A percentile compares a stretch with the other conserved stretches of the same genome.
Evolutionary conservation across 2,329 filamentous ascomycete genomes (phyloP).

Genomic region (Arthrobotrys conoides): DNA sequence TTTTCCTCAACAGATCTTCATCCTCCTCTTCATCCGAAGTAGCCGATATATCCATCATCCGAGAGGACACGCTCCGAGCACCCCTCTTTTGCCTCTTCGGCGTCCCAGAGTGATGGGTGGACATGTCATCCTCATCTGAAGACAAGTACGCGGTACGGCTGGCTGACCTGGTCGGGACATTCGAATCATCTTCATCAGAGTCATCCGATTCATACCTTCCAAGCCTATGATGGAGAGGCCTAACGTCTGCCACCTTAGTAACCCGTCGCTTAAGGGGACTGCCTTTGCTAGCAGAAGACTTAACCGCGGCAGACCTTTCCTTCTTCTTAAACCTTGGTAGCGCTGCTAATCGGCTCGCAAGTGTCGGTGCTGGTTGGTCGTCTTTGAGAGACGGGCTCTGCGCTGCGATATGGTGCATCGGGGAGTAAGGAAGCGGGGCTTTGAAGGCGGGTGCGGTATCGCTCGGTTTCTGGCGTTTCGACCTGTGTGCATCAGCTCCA

Average conservation of each 20-base stretch:
- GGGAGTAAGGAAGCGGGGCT: constrained; percentile 72
- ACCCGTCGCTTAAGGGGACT: constrained; percentile 69
- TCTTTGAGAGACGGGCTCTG: constrained; percentile 76
- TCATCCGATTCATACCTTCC: constrained; percentile 78
- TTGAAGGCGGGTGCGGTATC: constrained; percentile 76
- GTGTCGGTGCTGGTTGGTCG: constrained; percentile 71
- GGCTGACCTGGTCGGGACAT: constrained; percentile 57
- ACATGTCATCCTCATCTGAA: constrained; percentile 50
- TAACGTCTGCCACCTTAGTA: constrained; percentile 75
- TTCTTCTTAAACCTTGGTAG: constrained; percentile 80
- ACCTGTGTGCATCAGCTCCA: constrained; percentile 83
- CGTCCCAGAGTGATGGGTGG: constrained; percentile 20
- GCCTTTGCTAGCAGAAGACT: constrained; percentile 72
- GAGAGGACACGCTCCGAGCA: constrained; percentile 83
- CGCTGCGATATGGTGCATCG: constrained; percentile 74
- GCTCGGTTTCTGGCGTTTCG: constrained; percentile 84
- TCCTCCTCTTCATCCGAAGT: constrained; percentile 24
- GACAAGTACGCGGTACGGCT: constrained; percentile 52
- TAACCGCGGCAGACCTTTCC: constrained; percentile 74
- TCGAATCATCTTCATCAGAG: constrained; percentile 74
- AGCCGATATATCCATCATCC: constrained; percentile 73
- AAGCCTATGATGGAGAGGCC: constrained; percentile 85
- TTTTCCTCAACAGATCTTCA: constrained; percentile 42
- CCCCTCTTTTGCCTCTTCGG: constrained; percentile 82
- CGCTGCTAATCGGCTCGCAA: constrained; percentile 74